Percentiles rank a stretch among this genome's conserved stretches.
These are phyloP conservation scores for Begonia loranthoides DNA, from an alignment of 306 rosid species.

Conservation along the genomic window DNA sequence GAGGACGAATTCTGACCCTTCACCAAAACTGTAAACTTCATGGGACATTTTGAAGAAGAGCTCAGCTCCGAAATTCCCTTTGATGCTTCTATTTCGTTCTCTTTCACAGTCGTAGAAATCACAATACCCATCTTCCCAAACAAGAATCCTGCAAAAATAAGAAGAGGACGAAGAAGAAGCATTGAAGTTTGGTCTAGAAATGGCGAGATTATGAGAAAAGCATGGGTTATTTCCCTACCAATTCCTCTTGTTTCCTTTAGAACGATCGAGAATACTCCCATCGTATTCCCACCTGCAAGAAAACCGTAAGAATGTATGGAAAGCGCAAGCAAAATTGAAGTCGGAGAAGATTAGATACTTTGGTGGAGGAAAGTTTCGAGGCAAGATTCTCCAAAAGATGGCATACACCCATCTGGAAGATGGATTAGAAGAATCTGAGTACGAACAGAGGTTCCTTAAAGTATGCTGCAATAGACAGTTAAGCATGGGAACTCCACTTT, in stretches of 20 bases:
- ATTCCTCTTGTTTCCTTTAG: constrained; percentile 83
- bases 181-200: no score
- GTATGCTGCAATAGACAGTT: constrained; percentile 71
- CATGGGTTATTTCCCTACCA: constrained; percentile 25
- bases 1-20: constrained; percentile 35
- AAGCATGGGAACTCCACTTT: constrained; percentile 55
- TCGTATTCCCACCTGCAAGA: constrained; percentile 81
- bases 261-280: constrained; percentile 59
- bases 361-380: constrained; percentile 86
- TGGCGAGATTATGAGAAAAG: no score
- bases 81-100: constrained; percentile 32
- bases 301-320: neutral
- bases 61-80: constrained; percentile 62
- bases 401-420: constrained; percentile 74
- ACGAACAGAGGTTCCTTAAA: constrained; percentile 48
- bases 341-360: constrained; percentile 18
- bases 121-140: constrained; percentile 96
- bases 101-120: constrained; percentile 70
- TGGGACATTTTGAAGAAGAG: constrained; percentile 96
- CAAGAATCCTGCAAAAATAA: constrained; percentile 55
- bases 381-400: constrained; percentile 76
- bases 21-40: constrained; percentile 86
- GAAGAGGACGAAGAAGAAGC: no score
- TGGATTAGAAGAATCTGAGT: no score
- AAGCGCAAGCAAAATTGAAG: no score